Percentiles rank a stretch among this genome's conserved stretches.
phyloP scores from a whole-genome alignment of 108 stramenopile species.

The Cyclostephanos invisitatus region DNA sequence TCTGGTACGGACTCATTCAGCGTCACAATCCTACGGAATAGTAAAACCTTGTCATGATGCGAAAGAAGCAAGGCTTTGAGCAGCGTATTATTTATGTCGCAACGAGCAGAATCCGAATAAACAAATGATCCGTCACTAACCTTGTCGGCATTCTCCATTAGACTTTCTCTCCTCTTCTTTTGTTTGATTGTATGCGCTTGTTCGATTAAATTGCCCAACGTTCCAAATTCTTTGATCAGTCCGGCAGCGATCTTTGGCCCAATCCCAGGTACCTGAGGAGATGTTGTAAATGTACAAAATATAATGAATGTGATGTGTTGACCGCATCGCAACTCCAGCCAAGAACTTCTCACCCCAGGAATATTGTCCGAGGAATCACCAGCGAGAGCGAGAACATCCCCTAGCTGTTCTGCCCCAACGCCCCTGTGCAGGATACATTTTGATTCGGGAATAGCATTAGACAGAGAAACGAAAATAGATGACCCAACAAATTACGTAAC shows the following conservation, averaged over 20 bases:
- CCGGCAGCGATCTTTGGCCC: conserved; percentile 87
- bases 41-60: conserved; percentile 19
- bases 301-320: background rate
- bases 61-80: conserved; percentile 36
- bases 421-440: conserved; percentile 25
- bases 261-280: conserved; percentile 62
- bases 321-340: background rate
- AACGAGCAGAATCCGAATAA: conserved; percentile 25
- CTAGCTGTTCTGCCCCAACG: conserved; percentile 67
- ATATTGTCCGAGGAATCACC: conserved; percentile 89
- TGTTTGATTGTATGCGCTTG: conserved; percentile 65
- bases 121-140: conserved; percentile 52
- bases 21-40: conserved; percentile 35
- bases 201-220: conserved; percentile 58
- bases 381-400: conserved; percentile 84
- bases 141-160: conserved; percentile 54
- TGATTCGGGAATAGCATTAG: background rate
- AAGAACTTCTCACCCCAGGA: conserved; percentile 60
- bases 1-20: conserved; percentile 30
- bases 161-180: conserved; percentile 62
- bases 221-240: conserved; percentile 70
- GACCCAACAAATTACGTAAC: background rate
- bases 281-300: background rate
- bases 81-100: conserved; percentile 23
- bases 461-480: background rate